Base-by-base conservation (phyloP, 2,329 filamentous ascomycete genomes). In the Trichoderma lentiforme region DNA sequence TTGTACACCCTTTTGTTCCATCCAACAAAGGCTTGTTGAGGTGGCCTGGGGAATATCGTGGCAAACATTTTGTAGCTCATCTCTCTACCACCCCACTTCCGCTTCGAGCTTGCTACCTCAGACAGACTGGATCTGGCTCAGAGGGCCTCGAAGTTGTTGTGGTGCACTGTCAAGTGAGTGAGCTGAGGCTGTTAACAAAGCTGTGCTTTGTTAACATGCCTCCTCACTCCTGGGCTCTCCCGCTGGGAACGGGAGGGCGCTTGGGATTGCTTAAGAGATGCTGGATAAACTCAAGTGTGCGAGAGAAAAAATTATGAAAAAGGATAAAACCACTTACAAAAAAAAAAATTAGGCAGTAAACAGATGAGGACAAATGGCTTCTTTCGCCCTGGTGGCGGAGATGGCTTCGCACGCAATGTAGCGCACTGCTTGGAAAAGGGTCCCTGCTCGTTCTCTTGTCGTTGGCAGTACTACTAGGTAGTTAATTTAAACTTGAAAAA, bases 361-460 rank as follows among this genome's bases (percentile, higher is more conserved):
- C 53, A 68, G 65, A 64, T 53, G 36, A 73, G 72, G 75, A 73
- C 73, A 73, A 75, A 24, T 6, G 21, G 65, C 53, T 18, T 62
- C 34, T 65, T 65, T 73, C 74, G 77, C 79, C 79, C 79, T 73
- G 80, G 80, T 26, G 79, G 76, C 73, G 72, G 61, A 74, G 74
- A 73, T 77, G 9, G 77, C 75, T 72, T 76, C 76, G 77, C 74
- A 73, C 75, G 78, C 77, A 78, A 81, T 60, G 30, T 34, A 78
- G 76, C 79, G 77, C 78, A 78, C 76, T 80, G 76, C 76, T 78
- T 78, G 77, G 74, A 77, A 76, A 63, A 78, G 78, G 78, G 78
- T 78, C 78, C 80, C 80, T 82, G 81, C 79, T 81, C 78, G 78
- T 79, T 80, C 78, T 74, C 77, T 82, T 80, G 79, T 81, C 75